Percentiles rank a stretch among this genome's conserved stretches.
Evolutionary conservation across 768 basidiomycete species (phyloP).

Genomic region (Amanita rimosa): DNA sequence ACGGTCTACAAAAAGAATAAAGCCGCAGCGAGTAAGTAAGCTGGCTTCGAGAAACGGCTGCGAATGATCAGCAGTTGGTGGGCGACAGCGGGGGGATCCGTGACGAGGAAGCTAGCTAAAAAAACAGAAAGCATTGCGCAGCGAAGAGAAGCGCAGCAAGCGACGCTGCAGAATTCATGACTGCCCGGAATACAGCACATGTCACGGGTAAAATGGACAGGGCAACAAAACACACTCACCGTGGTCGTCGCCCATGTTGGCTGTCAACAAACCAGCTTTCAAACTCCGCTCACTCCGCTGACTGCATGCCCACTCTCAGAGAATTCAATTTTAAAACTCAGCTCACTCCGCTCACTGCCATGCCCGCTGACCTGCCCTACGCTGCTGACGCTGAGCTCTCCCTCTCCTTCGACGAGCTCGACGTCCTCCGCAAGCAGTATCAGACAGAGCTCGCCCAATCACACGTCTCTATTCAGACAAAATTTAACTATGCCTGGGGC

Average conservation of each 20-base stretch:
- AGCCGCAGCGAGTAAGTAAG: constrained; percentile 39
- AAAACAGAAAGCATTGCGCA: constrained; percentile 32
- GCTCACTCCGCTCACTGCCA: constrained; percentile 16
- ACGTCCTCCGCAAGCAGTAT: constrained; percentile 81
- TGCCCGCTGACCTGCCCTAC: constrained; percentile 84
- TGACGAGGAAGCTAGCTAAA: constrained; percentile 55
- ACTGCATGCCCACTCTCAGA: constrained; percentile 50
- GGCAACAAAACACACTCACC: constrained; percentile 33
- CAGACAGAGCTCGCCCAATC: constrained; percentile 76
- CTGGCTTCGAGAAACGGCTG: constrained; percentile 16
- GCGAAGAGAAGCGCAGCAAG: constrained; percentile 14
- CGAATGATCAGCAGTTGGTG: constrained; percentile 21
- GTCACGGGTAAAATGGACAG: constrained; percentile 14
- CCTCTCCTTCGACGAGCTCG: constrained; percentile 80
- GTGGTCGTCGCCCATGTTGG: constrained; percentile 37
- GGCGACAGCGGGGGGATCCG: constrained; percentile 24
- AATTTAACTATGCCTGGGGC: constrained; percentile 98
- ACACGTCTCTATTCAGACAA: constrained; percentile 88
- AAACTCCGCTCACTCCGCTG: constrained; percentile 22
- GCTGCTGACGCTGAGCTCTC: constrained; percentile 92
- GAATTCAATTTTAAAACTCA: constrained; percentile 36
- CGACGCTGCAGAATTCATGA: constrained; percentile 19
- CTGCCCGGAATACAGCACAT: constrained; percentile 8
- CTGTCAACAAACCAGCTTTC: constrained; percentile 14
- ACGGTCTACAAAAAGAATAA: constrained; percentile 41